Evolutionary conservation across 305 asterid species (phyloP), one percentile per base, ranked within the genome.

Genomic region (Fraxinus velutina): DNA sequence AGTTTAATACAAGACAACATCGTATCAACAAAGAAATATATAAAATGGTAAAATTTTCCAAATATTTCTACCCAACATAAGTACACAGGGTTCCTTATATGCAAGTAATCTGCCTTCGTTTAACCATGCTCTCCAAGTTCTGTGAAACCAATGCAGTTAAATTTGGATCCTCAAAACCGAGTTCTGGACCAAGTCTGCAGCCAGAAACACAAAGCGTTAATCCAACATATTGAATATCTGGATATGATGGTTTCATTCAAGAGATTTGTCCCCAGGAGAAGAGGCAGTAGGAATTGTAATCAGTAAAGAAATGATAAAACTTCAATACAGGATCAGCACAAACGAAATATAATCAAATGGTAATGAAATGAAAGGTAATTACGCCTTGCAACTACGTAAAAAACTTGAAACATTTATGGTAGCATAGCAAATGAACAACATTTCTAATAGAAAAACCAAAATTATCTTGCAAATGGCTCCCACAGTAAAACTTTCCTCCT

Each of bases 161-260:
- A 86, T 90, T 96, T 7, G 97, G 97, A 86, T 96, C 98, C 87
- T 93, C 99, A 78, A 83, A 92, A 55, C 96, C 97, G 24, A 93
- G 95, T 85, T 93, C 98, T 17, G 91, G 90, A 0, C 97, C 97
- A 1, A 86, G 83, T 83, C 98, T 96, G 92, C 91, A 89, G 74
- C 81, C 81, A 80, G 71, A 71, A 15, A 39, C 66, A 76, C 57
- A 76, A 8, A 27, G 24, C 6, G 30, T 82, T 47, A 47, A 12
- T 9, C 22, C 3, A 10, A 0, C 19, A 29, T 29, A 6, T 33
- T n/a, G 42, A 19, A 36, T 3, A 24, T 12, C 6, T 37, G 7
- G 9, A 39, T 21, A 27, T 39, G 19, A 17, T 10, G 34, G 33
- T 64, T 27, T 62, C 72, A 21, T 24, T 22, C 72, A 0, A 22